Evolutionary conservation across 352 stramenopile genomes (phyloP), one percentile per base, ranked within the genome.

Genomic region (Aphanomyces invadans): DNA sequence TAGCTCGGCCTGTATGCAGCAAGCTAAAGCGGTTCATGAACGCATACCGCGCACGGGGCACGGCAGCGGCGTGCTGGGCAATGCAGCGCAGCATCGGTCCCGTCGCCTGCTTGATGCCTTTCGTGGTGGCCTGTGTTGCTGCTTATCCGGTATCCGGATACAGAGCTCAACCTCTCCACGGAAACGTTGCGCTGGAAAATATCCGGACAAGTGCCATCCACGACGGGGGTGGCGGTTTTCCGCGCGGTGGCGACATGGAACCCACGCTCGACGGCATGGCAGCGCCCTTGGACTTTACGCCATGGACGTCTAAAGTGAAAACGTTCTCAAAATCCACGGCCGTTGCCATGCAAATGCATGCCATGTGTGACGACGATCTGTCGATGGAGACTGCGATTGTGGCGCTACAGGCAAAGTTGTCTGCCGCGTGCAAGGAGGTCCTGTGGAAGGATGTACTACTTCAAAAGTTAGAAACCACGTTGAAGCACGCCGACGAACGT

Each of bases 1-100:
- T 62, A 5, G 54, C 54, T 53, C 54, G 17, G 28, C 54, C 54
- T 28, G 38, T 51, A 23, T 62, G 54, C 17, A 62, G 26, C n/a
- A 62, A 29, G 17, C 25, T 21, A 17, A 62, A 15, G 15, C 36
- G 36, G 15, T 42, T 42, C 36, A 42, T 42, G 36, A 15, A 42
- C 15, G 15, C 36, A 42, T 42, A 15, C 36, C 36, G 36, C 36
- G 36, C 54, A 23, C 25, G 33, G 9, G 54, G 10, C 15, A 25
- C 5, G 25, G n/a, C 21, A 28, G 23, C 23, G 5, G 15, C 23
- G 15, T 55, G 23, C 48, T 5, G 7, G 23, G 12, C 12, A 32
- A 55, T 32, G 15, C 48, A 15, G 15, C 7, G 7, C 48, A 55
- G 15, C 48, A 55, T 55, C n/a, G 42, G 17, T 49, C n/a, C n/a